Evolutionary conservation across 805 yeast genomes (phyloP), one percentile per base, ranked within the genome.

Genomic region (Jamesozyma jinghongensis): DNA sequence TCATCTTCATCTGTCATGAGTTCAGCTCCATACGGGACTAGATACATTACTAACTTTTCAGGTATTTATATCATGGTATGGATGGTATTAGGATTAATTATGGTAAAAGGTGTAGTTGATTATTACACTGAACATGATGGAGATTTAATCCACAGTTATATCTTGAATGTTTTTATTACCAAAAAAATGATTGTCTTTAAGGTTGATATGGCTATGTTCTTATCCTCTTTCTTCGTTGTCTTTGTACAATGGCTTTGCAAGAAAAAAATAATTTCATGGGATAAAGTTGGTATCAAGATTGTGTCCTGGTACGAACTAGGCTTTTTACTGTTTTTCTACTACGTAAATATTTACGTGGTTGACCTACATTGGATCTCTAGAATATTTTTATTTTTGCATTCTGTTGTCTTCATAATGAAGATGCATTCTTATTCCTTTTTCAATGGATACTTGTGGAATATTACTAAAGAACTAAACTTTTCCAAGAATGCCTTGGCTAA

Each of bases 351-450:
- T 20, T 63, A 68, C 25, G 36, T 46, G n/a, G 41, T 57, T 26
- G 47, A 50, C 10, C 82, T 73, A 52, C 86, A 94, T 11, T 92
- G 98, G 98, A 83, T 88, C 37, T 95, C 86, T 2, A 79, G 79
- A 54, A 88, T 88, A 33, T 92, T 85, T 53, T 63, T 92, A 46
- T 74, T 85, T 44, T 66, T 92, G 38, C 98, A 92, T 57, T 76
- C 87, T 10, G 67, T 86, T 37, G 97, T 92, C 2, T 67, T 87
- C 48, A 58, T 94, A 51, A 92, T 92, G 99, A 92, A 92, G 59
- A 81, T 82, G 77, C 97, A 92, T 60, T 87, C 97, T 2, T 92
- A 80, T 58, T 85, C 85, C 2, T 87, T 84, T 54, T 92, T 79
- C 65, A 88, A 88, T 56, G 98, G 97, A 0, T 86, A 90, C 57